Evolutionary conservation across 2,329 filamentous ascomycete species (phyloP).

Genomic region (Cadophora luteo-olivacea): DNA sequence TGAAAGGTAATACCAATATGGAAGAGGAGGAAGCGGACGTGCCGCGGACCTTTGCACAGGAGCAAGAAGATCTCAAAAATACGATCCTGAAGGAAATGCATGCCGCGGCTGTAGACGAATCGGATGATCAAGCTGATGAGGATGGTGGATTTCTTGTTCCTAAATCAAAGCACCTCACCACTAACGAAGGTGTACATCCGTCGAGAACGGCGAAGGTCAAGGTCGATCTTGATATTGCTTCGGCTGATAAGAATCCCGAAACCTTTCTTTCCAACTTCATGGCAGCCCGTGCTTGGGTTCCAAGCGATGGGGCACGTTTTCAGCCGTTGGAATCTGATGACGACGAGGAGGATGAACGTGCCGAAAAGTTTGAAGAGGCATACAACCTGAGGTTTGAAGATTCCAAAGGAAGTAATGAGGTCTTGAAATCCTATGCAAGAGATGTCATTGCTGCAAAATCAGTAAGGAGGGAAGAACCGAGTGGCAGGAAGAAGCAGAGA

Average conservation of each 20-base stretch:
- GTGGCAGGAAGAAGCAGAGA: conserved; percentile 76
- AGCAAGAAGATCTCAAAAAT: conserved; percentile 84
- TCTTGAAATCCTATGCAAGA: conserved; percentile 86
- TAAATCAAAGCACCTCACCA: conserved; percentile 58
- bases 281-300: conserved; percentile 88
- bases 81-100: conserved; percentile 83
- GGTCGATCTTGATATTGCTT: conserved; percentile 69
- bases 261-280: conserved; percentile 95
- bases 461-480: conserved; percentile 84
- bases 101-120: conserved; percentile 56
- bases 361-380: conserved; percentile 88
- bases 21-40: conserved; percentile 64
- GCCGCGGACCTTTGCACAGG: conserved; percentile 78
- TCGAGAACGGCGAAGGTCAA: conserved; percentile 59
- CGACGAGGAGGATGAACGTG: conserved; percentile 70
- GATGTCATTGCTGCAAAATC: conserved; percentile 82
- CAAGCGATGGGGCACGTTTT: conserved; percentile 69
- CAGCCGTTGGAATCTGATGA: conserved; percentile 93
- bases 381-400: conserved; percentile 98
- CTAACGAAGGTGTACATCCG: conserved; percentile 60
- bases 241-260: conserved; percentile 88
- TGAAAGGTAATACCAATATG: conserved; percentile 71
- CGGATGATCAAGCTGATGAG: conserved; percentile 58
- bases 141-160: conserved; percentile 74
- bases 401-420: conserved; percentile 85